Percentiles rank a stretch among this genome's conserved stretches.
Conservation (phyloP, 495 filamentous ascomycete genomes). For the Neurospora intermedia region DNA sequence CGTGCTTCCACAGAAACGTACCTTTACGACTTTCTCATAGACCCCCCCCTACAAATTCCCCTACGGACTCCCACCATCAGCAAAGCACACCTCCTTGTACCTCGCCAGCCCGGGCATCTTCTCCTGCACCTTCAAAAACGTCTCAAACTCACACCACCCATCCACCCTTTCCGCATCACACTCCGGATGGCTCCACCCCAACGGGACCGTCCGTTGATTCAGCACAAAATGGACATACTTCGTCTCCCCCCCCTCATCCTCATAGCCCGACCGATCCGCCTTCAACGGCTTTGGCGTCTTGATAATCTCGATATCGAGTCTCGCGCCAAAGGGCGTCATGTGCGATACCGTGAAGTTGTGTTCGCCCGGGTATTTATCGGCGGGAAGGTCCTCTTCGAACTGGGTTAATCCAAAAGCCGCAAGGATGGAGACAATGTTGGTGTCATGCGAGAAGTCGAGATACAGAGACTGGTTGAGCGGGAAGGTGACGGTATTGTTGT, state of each 20-base stretch:
- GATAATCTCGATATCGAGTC: slow-evolving; percentile 57
- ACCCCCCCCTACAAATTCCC: slow-evolving; percentile 30
- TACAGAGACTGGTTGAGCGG: slow-evolving; percentile 57
- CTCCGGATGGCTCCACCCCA: slow-evolving; percentile 43
- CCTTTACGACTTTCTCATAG: not conserved
- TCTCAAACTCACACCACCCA: slow-evolving; percentile 53
- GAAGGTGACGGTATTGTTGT: slow-evolving; percentile 52
- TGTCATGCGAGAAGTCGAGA: slow-evolving; percentile 82
- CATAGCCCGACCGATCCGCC: slow-evolving; percentile 29
- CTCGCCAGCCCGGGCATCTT: slow-evolving; percentile 32
- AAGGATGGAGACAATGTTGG: slow-evolving; percentile 62
- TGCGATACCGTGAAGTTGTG: slow-evolving; percentile 45
- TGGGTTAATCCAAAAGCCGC: slow-evolving; percentile 67
- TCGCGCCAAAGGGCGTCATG: slow-evolving; percentile 48
- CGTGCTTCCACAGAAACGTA: not conserved
- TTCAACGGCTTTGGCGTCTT: slow-evolving; percentile 40
- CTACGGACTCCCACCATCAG: slow-evolving; percentile 34
- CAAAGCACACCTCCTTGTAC: slow-evolving; percentile 46
- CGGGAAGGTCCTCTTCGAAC: slow-evolving; percentile 38
- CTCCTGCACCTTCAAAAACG: slow-evolving; percentile 43
- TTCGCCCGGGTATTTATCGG: slow-evolving; percentile 29
- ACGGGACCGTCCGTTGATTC: slow-evolving; percentile 52
- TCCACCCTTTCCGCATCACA: slow-evolving; percentile 46
- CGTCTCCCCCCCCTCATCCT: slow-evolving; percentile 27
- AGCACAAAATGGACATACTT: slow-evolving; percentile 54